phyloP scores from a whole-genome alignment of 2,329 filamentous ascomycete species.

The Coniochaeta sp. region DNA sequence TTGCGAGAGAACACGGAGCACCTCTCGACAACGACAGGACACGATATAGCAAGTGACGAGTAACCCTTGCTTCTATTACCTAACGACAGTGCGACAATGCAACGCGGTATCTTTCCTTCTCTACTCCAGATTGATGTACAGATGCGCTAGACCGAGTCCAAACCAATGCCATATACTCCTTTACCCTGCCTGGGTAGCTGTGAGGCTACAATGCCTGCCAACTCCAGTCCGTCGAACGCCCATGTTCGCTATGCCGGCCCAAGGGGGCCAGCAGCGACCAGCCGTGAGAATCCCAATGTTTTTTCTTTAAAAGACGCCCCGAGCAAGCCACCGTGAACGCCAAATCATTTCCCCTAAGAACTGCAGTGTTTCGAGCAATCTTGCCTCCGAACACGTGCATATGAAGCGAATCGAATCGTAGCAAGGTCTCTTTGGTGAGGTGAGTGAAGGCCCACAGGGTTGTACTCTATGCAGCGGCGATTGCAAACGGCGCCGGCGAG shows the following conservation, averaged over 20 bases:
- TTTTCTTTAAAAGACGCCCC: neutral
- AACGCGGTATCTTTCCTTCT: neutral
- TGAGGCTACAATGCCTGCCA: neutral
- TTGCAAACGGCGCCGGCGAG: slow-evolving; percentile 38
- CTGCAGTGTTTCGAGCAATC: neutral
- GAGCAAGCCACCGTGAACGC: neutral
- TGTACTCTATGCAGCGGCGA: slow-evolving; percentile 31
- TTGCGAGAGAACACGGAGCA: too few relatives aligned
- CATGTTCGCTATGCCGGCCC: neutral
- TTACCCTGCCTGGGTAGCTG: neutral
- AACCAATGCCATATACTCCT: neutral
- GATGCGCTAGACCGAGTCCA: slow-evolving; percentile 1
- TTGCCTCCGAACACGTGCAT: neutral
- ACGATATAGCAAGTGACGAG: neutral
- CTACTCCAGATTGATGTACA: slow-evolving; percentile 6
- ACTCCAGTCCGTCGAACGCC: neutral
- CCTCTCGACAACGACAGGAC: neutral
- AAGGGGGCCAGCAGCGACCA: neutral
- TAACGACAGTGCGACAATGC: neutral
- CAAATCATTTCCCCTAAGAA: neutral
- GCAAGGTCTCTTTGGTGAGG: neutral
- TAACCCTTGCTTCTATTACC: slow-evolving; percentile 2
- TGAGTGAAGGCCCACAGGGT: neutral
- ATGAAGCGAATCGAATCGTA: neutral
- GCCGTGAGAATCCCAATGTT: neutral